Base-by-base conservation (phyloP, 306 rosid species). In the Ziziphus jujuba region DNA sequence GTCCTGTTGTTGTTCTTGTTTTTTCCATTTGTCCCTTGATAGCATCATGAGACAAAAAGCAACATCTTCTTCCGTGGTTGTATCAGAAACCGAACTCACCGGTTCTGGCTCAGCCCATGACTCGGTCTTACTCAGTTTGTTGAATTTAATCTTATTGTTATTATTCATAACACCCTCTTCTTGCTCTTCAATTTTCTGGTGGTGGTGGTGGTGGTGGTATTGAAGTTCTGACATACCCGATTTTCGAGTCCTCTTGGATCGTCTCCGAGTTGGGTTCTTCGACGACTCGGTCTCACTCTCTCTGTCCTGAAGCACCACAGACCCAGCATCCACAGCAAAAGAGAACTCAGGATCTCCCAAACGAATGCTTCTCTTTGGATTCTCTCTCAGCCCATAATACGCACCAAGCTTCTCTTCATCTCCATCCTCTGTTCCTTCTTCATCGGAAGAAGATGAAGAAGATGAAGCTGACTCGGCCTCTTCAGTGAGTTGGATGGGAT, bases 231-330 rank as follows among this genome's bases (percentile, higher is more conserved):
- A 28, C 31, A 45, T 22, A 23, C 60, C 59, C 10, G 72, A 63
- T 73, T 79, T 87, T 65, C 95, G 79, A n/a, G 77, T 23, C 7
- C 97, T 59, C 51, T 85, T 85, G 71, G 97, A 90, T 79, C 97
- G 79, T 49, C 71, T 64, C 56, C 87, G 83, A 57, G 95, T 93
- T 9, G 83, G 81, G 61, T 88, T 88, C 67, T 75, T 86, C 0
- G 96, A 84, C 0, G 98, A 93, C 83, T 93, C 99, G 2, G 89
- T 83, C 77, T 88, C 99, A 75, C 96, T 93, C 58, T 82, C 99
- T 65, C 90, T 56, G 38, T 87, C 95, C 13, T 86, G 96, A 51
- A 90, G 91, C 67, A 90, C 76, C 33, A 88, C 82, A 0, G 90
- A 92, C 5, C 80, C 91, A 3, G 87, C 66, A 45, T 84, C 89